Evolutionary conservation across 768 basidiomycete species (phyloP), one percentile per base, ranked within the genome.

Genomic region (Leccinum truebloodii): DNA sequence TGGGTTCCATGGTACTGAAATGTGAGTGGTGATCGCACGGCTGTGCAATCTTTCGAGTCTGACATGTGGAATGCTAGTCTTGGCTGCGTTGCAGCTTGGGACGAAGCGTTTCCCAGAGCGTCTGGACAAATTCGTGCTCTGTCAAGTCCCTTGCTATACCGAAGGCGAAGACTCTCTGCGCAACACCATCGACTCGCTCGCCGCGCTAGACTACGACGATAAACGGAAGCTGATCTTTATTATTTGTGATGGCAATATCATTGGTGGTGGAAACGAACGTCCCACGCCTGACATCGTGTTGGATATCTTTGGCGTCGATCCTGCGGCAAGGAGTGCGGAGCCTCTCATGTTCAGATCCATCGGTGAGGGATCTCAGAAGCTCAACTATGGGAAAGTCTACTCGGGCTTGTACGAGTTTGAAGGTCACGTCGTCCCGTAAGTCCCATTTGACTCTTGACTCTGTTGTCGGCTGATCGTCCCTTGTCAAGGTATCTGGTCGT

Each of bases 241-340:
- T 62, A 83, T 88, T 54, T 88, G 86, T 65, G 86, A 88, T 67
- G 86, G 86, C 3, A 88, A 88, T 65, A 87, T 88, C 72, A 86
- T 87, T 54, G 86, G 86, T 52, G 82, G 80, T 62, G 87, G 87
- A 18, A 88, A 88, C 66, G 87, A 88, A 57, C 77, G 83, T 51
- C 76, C 86, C 1, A 88, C 87, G 9, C 87, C 86, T 16, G 80
- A 83, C 26, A 86, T 88, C 52, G 86, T 86, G 22, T 75, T 88
- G 39, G 86, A 88, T 60, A 82, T 88, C 55, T 78, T 88, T 3
- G 87, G 86, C 37, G 83, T 87, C 24, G 87, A 88, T 66, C 84
- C 84, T 46, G 78, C 82, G 64, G 81, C 82, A 63, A 77, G 82
- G 44, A 85, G 86, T 58, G 83, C 84, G 0, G 87, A 88, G 66